phyloP scores from a whole-genome alignment of 1,139 yeast genomes.

The Magnusiomyces tetraspermus region DNA sequence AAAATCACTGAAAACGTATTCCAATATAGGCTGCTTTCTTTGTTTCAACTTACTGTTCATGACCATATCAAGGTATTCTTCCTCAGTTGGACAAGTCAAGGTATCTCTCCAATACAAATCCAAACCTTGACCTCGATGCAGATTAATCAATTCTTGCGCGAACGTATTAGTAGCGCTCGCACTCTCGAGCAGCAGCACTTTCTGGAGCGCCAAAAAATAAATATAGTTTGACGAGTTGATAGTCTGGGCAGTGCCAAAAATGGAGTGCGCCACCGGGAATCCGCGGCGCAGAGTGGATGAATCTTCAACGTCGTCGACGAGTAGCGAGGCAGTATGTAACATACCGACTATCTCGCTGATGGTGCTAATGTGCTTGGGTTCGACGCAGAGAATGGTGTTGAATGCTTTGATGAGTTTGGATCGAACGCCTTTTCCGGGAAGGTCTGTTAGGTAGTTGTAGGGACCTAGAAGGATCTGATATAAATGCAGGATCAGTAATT shows the following conservation, averaged over 20 bases:
- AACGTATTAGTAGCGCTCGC: conserved; percentile 18
- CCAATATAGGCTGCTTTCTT: no score
- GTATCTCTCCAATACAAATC: conserved; percentile 84
- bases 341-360: conserved; percentile 43
- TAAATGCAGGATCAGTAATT: neutral
- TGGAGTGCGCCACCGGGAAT: conserved; percentile 61
- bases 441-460: conserved; percentile 40
- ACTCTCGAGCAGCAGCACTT: conserved; percentile 35
- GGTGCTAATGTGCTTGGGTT: conserved; percentile 29
- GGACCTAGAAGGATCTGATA: conserved; percentile 39
- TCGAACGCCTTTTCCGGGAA: conserved; percentile 52
- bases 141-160: conserved; percentile 60
- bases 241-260: conserved; percentile 69
- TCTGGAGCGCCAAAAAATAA: conserved; percentile 61
- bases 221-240: conserved; percentile 75
- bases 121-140: conserved; percentile 83
- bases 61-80: conserved; percentile 70
- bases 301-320: conserved; percentile 86
- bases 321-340: conserved; percentile 55
- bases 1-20: no score
- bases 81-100: conserved; percentile 51
- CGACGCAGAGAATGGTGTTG: conserved; percentile 39
- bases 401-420: conserved; percentile 42
- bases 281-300: conserved; percentile 63
- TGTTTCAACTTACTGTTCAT: conserved; percentile 41